Evolutionary conservation across 2,329 filamentous ascomycete species (phyloP).

Genomic region (Stachybotrys echinatus): DNA sequence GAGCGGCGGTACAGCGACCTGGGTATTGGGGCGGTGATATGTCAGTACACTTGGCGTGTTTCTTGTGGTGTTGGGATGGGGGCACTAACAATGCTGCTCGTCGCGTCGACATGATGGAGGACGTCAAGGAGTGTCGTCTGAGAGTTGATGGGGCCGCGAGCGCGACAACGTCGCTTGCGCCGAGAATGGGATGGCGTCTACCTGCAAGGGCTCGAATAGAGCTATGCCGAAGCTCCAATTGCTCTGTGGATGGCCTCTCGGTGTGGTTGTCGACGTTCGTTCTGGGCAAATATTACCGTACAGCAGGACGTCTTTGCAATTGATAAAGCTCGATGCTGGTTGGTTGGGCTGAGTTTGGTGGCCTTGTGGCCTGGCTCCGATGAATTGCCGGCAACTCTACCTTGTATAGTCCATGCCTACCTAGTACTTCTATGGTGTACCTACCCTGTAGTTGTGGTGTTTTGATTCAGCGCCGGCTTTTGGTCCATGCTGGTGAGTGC

Average conservation of each 20-base stretch:
- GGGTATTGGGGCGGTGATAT: neutral
- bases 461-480: too few species aligned
- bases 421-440: too few species aligned
- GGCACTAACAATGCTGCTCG: constrained; percentile 45
- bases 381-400: neutral
- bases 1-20: constrained; percentile 85
- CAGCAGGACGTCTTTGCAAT: neutral
- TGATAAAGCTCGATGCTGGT: neutral
- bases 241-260: neutral
- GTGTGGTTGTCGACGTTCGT: neutral
- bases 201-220: neutral
- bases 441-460: neutral
- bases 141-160: too few species aligned
- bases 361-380: neutral
- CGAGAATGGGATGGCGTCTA: neutral
- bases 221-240: too few species aligned
- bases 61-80: constrained; percentile 3
- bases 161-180: neutral
- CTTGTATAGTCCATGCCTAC: neutral
- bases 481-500: too few species aligned
- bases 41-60: constrained; percentile 8
- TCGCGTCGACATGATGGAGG: constrained; percentile 25
- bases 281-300: neutral
- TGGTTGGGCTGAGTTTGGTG: neutral
- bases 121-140: neutral